A percentile compares a stretch with the other conserved stretches of the same genome.
Conservation (phyloP, 306 rosid species). For the Inga leiocalycina region DNA sequence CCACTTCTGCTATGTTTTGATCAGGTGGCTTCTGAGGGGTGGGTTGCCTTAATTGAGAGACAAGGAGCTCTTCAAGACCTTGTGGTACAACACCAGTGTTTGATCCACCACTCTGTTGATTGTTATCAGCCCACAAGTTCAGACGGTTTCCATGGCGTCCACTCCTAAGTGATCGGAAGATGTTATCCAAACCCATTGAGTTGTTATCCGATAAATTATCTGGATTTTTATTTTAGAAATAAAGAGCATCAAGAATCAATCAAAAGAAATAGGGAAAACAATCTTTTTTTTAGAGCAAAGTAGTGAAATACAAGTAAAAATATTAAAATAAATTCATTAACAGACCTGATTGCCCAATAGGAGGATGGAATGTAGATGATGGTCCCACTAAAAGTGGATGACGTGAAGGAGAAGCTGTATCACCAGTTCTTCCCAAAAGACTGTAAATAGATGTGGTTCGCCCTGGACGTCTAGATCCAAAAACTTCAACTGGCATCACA, state of each 20-base stretch:
- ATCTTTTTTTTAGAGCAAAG: not conserved
- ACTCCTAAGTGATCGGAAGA: conserved; percentile 84
- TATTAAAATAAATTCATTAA: conserved; percentile 9
- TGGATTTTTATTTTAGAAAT: conserved; percentile 10
- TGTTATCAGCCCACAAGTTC: conserved; percentile 84
- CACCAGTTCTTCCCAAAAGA: conserved; percentile 91
- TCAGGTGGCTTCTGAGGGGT: conserved; percentile 64
- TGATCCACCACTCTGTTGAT: conserved; percentile 77
- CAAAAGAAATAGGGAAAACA: conserved; percentile 2
- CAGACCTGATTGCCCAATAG: conserved; percentile 67
- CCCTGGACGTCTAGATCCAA: conserved; percentile 95
- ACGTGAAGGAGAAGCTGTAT: conserved; percentile 70
- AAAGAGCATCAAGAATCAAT: not conserved
- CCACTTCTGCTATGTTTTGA: conserved; percentile 44
- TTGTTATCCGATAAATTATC: conserved; percentile 66
- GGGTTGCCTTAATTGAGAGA: conserved; percentile 85
- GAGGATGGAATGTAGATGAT: conserved; percentile 50
- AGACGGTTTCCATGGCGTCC: conserved; percentile 95
- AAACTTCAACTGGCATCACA: conserved; percentile 96
- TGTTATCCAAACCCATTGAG: conserved; percentile 73
- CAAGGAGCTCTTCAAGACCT: conserved; percentile 91
- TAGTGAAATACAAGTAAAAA: conserved; percentile 4
- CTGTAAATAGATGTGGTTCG: conserved; percentile 94
- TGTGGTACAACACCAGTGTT: conserved; percentile 65
- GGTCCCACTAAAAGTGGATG: conserved; percentile 96